These are phyloP conservation scores for Dipteronia sinensis DNA, from an alignment of 345 rosid species.

Conservation along the genomic window DNA sequence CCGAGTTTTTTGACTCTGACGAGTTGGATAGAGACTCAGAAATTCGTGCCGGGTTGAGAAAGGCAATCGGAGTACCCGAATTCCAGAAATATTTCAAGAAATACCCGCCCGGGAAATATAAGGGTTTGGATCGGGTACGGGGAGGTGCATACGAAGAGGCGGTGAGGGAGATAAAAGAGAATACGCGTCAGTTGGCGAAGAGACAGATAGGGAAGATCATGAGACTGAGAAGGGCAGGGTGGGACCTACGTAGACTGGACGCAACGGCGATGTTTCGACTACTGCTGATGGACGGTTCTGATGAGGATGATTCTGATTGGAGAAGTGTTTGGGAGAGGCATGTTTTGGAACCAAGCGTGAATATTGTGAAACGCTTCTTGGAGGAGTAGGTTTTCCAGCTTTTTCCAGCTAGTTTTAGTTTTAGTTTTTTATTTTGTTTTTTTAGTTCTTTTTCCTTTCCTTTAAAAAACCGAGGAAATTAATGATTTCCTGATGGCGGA, in stretches of 20 bases:
- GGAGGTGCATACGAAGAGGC: conserved; percentile 60
- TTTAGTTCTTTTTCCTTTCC: too few species aligned
- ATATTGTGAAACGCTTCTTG: conserved; percentile 73
- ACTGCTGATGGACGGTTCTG: conserved; percentile 25
- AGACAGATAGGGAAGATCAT: conserved; percentile 71
- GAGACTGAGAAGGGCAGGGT: conserved; percentile 56
- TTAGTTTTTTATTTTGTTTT: background rate
- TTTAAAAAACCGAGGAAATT: too few species aligned
- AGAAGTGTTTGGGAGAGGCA: conserved; percentile 64
- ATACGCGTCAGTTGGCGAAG: conserved; percentile 79
- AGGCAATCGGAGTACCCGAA: conserved; percentile 94
- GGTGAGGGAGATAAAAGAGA: conserved; percentile 67
- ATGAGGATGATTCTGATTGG: conserved; percentile 33
- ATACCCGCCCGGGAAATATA: conserved; percentile 41
- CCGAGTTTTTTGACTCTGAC: conserved; percentile 43
- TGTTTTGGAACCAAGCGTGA: conserved; percentile 64
- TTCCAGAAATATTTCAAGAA: conserved; percentile 57
- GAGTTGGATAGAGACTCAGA: conserved; percentile 15
- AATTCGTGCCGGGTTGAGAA: conserved; percentile 52
- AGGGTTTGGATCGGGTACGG: conserved; percentile 35
- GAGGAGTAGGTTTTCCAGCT: conserved; percentile 61
- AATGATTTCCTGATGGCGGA: too few species aligned
- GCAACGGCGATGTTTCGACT: conserved; percentile 62
- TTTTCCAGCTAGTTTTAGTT: conserved; percentile 29
- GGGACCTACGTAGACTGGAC: conserved; percentile 76